Percentiles rank a stretch among this genome's conserved stretches.
These are phyloP conservation scores for Aspergillus nomiae DNA, from an alignment of 2,329 filamentous ascomycete species.

Conservation along the genomic window DNA sequence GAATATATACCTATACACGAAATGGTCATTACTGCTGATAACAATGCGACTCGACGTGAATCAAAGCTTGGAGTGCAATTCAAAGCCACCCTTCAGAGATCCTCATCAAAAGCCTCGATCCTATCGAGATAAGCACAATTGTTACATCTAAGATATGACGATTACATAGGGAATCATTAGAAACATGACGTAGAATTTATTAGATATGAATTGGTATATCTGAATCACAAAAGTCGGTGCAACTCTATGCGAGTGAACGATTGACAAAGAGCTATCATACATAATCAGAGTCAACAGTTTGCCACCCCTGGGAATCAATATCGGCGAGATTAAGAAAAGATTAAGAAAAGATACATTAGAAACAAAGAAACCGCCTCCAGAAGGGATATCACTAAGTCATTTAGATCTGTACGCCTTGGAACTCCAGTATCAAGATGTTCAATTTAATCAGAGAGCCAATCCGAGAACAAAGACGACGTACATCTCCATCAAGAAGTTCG, in stretches of 20 bases:
- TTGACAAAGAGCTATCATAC: neutral
- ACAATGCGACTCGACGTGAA: neutral
- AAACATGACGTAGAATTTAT: neutral
- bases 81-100: neutral
- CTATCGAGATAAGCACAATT: neutral
- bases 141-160: too few species aligned
- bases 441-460: slow-evolving; percentile 5
- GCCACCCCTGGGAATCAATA: slow-evolving; percentile 4
- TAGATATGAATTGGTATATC: slow-evolving; percentile 1
- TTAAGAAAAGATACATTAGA: neutral
- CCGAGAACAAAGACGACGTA: slow-evolving; percentile 6
- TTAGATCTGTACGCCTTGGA: neutral
- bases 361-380: neutral
- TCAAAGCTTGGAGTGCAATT: neutral
- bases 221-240: slow-evolving; percentile 1
- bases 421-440: neutral
- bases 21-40: neutral
- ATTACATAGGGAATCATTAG: neutral
- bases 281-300: slow-evolving; percentile 4
- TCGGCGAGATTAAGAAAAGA: too few species aligned
- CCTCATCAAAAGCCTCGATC: neutral
- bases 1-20: too few species aligned
- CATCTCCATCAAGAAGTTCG: slow-evolving; percentile 5
- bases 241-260: slow-evolving; percentile 14
- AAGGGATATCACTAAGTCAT: neutral